phyloP scores from a whole-genome alignment of 192 early-diverging fungal species.

The Geranomyces variabilis region DNA sequence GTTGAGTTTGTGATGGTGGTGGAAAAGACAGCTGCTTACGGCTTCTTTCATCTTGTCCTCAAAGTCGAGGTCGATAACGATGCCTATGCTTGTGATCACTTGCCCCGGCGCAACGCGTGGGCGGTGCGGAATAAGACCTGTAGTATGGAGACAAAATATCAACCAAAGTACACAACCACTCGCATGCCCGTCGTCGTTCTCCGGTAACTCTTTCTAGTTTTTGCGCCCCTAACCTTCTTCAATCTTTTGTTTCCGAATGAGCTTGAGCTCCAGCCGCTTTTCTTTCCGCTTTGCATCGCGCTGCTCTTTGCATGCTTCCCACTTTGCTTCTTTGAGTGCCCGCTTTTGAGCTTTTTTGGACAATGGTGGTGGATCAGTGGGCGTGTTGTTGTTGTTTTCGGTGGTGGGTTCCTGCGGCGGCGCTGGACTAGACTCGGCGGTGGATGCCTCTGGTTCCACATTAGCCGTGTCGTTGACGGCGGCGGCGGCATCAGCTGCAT shows the following conservation, averaged over 20 bases:
- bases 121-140: slow-evolving; percentile 48
- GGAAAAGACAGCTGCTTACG: slow-evolving; percentile 35
- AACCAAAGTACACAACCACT: neutral
- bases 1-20: no score
- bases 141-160: neutral
- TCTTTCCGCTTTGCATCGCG: slow-evolving; percentile 42
- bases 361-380: slow-evolving; percentile 29
- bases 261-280: slow-evolving; percentile 23
- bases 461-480: no score
- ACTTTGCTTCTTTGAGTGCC: slow-evolving; percentile 60
- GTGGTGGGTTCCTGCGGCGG: no score
- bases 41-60: slow-evolving; percentile 76
- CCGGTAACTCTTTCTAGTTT: neutral
- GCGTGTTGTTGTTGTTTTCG: no score
- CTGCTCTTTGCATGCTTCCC: slow-evolving; percentile 53
- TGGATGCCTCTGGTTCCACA: no score
- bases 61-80: slow-evolving; percentile 78
- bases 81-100: slow-evolving; percentile 47
- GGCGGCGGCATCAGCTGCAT: no score
- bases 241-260: slow-evolving; percentile 15
- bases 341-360: slow-evolving; percentile 79
- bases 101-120: slow-evolving; percentile 40
- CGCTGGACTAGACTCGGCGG: no score
- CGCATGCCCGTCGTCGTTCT: no score
- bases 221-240: slow-evolving; percentile 11